These are phyloP conservation scores for Fusarium keratoplasticum DNA, from an alignment of 2,329 filamentous ascomycete species.

Conservation along the genomic window DNA sequence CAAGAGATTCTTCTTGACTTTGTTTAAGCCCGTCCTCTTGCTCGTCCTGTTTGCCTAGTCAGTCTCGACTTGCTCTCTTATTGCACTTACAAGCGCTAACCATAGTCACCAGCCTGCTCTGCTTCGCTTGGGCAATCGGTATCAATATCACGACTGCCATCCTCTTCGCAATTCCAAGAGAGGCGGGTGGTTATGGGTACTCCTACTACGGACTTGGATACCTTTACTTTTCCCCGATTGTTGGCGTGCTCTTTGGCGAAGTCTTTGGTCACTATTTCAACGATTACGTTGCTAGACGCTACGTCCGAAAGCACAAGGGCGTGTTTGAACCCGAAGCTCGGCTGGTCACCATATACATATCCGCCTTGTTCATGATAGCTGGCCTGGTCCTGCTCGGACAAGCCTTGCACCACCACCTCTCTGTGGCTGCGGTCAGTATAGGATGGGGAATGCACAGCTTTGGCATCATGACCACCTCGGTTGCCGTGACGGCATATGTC, in stretches of 20 bases:
- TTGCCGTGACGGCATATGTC: constrained; percentile 60
- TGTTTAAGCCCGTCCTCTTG: constrained; percentile 27
- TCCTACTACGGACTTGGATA: constrained; percentile 61
- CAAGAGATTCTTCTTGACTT: constrained; percentile 24
- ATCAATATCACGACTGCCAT: constrained; percentile 68
- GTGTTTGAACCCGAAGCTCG: constrained; percentile 68
- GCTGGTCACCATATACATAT: constrained; percentile 60
- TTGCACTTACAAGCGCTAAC: background rate
- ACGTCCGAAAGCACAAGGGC: constrained; percentile 60
- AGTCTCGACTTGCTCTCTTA: background rate
- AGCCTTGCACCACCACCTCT: constrained; percentile 56
- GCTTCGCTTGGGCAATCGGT: constrained; percentile 64
- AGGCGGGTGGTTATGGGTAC: constrained; percentile 61
- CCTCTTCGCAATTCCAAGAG: constrained; percentile 51
- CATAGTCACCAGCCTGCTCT: constrained; percentile 34
- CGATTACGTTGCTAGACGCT: constrained; percentile 59
- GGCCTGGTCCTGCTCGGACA: constrained; percentile 66
- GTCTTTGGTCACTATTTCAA: constrained; percentile 67
- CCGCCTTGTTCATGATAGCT: constrained; percentile 60
- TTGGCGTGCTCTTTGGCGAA: constrained; percentile 66
- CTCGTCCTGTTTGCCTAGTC: constrained; percentile 25
- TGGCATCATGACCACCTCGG: constrained; percentile 64
- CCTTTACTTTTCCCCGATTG: constrained; percentile 70
- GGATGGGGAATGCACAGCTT: constrained; percentile 66
- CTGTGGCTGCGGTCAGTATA: constrained; percentile 44